A percentile compares a stretch with the other conserved stretches of the same genome.
Conservation (phyloP, 495 filamentous ascomycete species). For the Aeminium ludgeri region DNA sequence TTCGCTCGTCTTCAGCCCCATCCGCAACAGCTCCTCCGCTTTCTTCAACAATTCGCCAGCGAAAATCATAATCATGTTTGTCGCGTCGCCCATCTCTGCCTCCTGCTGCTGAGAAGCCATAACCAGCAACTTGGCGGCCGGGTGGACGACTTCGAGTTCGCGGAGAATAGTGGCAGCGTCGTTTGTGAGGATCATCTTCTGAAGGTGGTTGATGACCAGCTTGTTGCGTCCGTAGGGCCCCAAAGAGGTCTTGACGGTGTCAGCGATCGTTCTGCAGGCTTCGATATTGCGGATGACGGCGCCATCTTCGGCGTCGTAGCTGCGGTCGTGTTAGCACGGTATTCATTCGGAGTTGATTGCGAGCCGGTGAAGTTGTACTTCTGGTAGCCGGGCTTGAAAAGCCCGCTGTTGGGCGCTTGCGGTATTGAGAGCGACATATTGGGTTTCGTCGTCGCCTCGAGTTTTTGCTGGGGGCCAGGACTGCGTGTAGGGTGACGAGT, state of each 20-base stretch:
- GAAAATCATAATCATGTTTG: conserved; percentile 90
- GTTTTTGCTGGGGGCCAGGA: too few species aligned
- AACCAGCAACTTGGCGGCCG: conserved; percentile 93
- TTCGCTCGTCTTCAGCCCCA: conserved; percentile 94
- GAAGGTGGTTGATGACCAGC: conserved; percentile 98
- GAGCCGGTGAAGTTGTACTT: conserved; percentile 40
- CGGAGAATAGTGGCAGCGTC: conserved; percentile 94
- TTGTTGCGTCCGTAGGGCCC: conserved; percentile 98
- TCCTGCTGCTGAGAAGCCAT: conserved; percentile 99
- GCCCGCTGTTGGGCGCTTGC: conserved; percentile 71
- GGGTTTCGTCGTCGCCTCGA: background rate
- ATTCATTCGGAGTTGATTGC: background rate
- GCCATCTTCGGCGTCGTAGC: conserved; percentile 97
- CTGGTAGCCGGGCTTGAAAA: conserved; percentile 96
- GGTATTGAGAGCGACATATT: conserved; percentile 92
- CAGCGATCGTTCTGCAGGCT: conserved; percentile 87
- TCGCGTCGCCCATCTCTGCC: conserved; percentile 96
- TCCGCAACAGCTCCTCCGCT: conserved; percentile 84
- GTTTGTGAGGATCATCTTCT: conserved; percentile 98
- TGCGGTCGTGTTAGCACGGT: conserved; percentile 23
- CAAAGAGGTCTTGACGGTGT: conserved; percentile 90
- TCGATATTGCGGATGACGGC: conserved; percentile 98
- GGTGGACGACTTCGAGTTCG: conserved; percentile 96
- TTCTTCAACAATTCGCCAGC: conserved; percentile 94
- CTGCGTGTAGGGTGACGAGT: too few species aligned